Evolutionary conservation across 768 basidiomycete species (phyloP), one percentile per base, ranked within the genome.

Genomic region (Clathrus columnatus): DNA sequence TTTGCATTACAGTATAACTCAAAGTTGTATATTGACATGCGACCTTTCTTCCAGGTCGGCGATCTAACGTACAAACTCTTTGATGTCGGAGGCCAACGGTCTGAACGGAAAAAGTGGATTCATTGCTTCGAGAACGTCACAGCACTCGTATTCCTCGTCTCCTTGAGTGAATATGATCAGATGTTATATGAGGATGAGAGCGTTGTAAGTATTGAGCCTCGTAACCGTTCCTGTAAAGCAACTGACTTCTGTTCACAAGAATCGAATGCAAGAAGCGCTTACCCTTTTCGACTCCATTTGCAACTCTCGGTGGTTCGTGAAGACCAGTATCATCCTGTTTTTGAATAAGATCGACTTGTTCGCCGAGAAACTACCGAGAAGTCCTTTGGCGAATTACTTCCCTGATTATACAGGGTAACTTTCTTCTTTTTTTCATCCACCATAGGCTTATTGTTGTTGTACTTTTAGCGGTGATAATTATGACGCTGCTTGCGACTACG

Each of bases 231-330:
- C n/a, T n/a, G n/a, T n/a, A n/a, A n/a, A n/a, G n/a, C n/a, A n/a
- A n/a, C n/a, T 27, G 21, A 28, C 43, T 21, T 30, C 27, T 41
- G 5, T 11, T 18, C 30, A 7, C 50, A 7, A 90, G 87, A 97
- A 96, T 71, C 91, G 93, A 62, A 95, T 99, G 90, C 88, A 95
- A 75, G 95, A 97, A 69, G 90, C 94, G 0, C 71, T 97, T 47
- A 92, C 92, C 0, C 84, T 97, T 50, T 89, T 89, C 63, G 85
- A 89, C 64, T 79, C 77, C 3, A 82, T 88, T 44, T 83, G 87
- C 72, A 88, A 89, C 65, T 87, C 87, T 7, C 70, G 84, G 44
- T 88, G 86, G 86, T 88, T 88, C 70, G 87, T 91, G 65, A 90
- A 92, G 73, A 94, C 92, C 2, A 91, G 88, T 1, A 95, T 96